Evolutionary conservation across 768 basidiomycete species (phyloP), one percentile per base, ranked within the genome.

Genomic region (Suillus subluteus): DNA sequence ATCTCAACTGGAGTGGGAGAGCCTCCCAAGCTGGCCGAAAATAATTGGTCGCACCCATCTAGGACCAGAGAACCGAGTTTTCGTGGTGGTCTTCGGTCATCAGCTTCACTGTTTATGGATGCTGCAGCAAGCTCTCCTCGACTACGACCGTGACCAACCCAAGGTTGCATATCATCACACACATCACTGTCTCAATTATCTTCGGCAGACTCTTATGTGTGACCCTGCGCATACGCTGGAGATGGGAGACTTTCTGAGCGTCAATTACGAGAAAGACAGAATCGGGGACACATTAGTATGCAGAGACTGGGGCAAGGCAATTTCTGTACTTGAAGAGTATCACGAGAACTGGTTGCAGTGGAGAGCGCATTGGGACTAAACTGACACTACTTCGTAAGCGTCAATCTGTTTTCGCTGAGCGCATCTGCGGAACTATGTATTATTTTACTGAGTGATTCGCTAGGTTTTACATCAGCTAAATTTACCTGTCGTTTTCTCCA

Each of bases 181-280:
- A 12, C 70, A 74, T 5, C 81, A 81, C 62, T 82, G 81, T 64
- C 62, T 81, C 5, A 75, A 78, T 58, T 82, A 82, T 66, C 69
- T 82, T 8, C 70, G 80, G 4, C 80, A 81, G 54, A 74, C 73
- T 1, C 62, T 79, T 21, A 66, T 82, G 32, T 82, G 81, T 64
- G 72, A 48, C 11, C n/a, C 46, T 12, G 46, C 46, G 12, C 46
- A 48, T 13, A 48, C 46, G 2, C 63, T 81, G 15, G 81, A 82
- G 63, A 62, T 63, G 8, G 79, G 78, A 0, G 77, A 80, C 63
- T 80, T 79, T 62, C 68, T 74, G 72, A 63, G 64, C 62, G 65
- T 66, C 16, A 69, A 76, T 44, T 76, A 71, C 50, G 71, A 74
- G 30, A 54, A 68, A 2, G 70, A 79, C 58, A 65, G 65, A 62